Evolutionary conservation across 139 green algal genomes (phyloP), one percentile per base, ranked within the genome.

Genomic region (Chlorella sp.): DNA sequence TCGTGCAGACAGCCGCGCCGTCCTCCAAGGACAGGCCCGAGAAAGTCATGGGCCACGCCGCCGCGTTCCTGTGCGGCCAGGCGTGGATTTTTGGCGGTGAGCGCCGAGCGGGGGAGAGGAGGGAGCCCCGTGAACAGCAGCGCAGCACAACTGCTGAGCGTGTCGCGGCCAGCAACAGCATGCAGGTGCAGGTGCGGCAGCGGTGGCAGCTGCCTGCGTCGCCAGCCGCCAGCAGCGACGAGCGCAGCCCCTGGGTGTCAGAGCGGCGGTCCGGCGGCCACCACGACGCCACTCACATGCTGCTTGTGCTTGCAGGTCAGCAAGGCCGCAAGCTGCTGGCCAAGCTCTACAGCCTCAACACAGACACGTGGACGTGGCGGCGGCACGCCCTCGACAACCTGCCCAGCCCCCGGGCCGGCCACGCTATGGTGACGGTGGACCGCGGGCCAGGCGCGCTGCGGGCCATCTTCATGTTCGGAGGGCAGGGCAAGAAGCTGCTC

Each of bases 401-500:
- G 5, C 78, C 74, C 3, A 49, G 66, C 29, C 66, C 74, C 0
- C 70, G 74, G 29, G 70, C 74, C 3, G 78, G 74, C 2, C 73
- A 80, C 33, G 31, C 63, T 2, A 83, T 83, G 78, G 73, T 72
- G 1, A 70, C 69, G 2, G 68, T 79, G 33, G 51, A 79, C 36
- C 34, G 42, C 30, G 77, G 71, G n/a, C n/a, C n/a, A n/a, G n/a
- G n/a, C n/a, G n/a, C n/a, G n/a, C n/a, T n/a, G 50, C 64, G 23
- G 31, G 30, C 62, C 23, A 71, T 82, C 4, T 85, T 77, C 72
- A 24, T 88, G 49, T 85, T 88, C 36, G 83, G 83, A 3, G 83
- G 83, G 17, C 83, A 88, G 64, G 83, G 83, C 31, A 85, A 85
- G 61, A 78, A 79, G 50, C 70, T 85, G 27, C 78, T 76, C 49